phyloP scores from a whole-genome alignment of 208 protist genomes.

The Balamuthia mandrillaris region DNA sequence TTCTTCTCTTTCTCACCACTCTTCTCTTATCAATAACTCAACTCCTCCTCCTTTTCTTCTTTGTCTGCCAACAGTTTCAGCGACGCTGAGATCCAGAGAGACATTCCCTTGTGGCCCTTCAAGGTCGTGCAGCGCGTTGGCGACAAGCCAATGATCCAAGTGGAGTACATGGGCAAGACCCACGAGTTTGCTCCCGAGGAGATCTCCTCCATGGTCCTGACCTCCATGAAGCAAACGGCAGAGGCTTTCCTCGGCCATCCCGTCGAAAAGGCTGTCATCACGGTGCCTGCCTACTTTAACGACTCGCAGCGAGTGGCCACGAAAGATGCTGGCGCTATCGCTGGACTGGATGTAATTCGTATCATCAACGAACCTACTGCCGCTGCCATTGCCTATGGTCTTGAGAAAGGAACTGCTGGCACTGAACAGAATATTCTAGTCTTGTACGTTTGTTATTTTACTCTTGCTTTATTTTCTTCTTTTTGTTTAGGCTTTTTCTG shows the following conservation, averaged over 20 bases:
- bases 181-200: conserved; percentile 93
- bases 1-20: too few relatives aligned
- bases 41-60: background rate
- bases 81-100: conserved; percentile 84
- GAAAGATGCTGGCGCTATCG: conserved; percentile 94
- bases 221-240: conserved; percentile 94
- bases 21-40: too few relatives aligned
- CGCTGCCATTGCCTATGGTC: conserved; percentile 95
- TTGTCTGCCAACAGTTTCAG: conserved; percentile 52
- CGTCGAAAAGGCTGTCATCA: conserved; percentile 93
- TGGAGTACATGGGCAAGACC: conserved; percentile 75
- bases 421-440: conserved; percentile 88
- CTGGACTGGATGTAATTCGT: conserved; percentile 94
- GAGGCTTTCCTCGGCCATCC: conserved; percentile 80
- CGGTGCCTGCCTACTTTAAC: conserved; percentile 99
- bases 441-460: conserved; percentile 98
- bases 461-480: conserved; percentile 92
- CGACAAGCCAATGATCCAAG: conserved; percentile 83
- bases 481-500: background rate
- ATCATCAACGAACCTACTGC: conserved; percentile 99
- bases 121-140: conserved; percentile 81
- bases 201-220: conserved; percentile 92
- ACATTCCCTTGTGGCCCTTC: conserved; percentile 93
- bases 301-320: conserved; percentile 95
- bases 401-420: conserved; percentile 79